A percentile compares a stretch with the other conserved stretches of the same genome.
phyloP scores from a whole-genome alignment of 176 grass and related monocot genomes.

The Metroxylon sagu region DNA sequence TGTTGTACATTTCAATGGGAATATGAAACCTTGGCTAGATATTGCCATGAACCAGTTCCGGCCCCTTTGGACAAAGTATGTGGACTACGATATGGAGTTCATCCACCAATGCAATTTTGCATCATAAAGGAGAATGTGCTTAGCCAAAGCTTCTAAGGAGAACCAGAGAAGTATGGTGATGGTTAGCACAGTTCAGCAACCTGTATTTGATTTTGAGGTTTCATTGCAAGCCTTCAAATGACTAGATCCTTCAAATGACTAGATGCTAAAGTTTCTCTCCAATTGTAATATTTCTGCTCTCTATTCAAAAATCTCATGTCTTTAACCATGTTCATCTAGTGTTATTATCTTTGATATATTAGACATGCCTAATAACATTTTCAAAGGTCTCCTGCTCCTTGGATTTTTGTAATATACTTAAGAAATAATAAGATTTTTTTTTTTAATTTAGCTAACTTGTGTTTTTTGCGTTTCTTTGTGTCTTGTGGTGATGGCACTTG shows the following conservation, averaged over 20 bases:
- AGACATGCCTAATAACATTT: too few species aligned
- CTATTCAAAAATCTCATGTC: too few species aligned
- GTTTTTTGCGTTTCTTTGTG: too few species aligned
- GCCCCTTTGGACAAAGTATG: slow-evolving; percentile 77
- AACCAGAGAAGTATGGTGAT: background rate
- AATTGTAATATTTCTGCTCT: too few species aligned
- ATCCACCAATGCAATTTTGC: slow-evolving; percentile 90
- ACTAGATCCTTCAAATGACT: slow-evolving; percentile 10
- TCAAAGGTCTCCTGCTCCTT: too few species aligned
- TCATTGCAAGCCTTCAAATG: slow-evolving; percentile 12
- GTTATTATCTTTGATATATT: too few species aligned
- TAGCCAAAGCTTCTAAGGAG: background rate
- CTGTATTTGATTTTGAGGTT: background rate
- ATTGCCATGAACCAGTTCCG: slow-evolving; percentile 97
- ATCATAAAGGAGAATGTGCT: slow-evolving; percentile 11
- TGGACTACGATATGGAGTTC: slow-evolving; percentile 65
- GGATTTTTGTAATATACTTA: too few species aligned
- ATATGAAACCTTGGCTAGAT: slow-evolving; percentile 99
- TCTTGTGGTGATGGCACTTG: too few species aligned
- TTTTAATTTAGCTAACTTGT: too few species aligned
- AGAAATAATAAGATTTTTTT: too few species aligned
- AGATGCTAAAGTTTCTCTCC: background rate
- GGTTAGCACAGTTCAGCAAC: background rate
- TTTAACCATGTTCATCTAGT: too few species aligned
- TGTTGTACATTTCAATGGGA: slow-evolving; percentile 97